Conservation (phyloP, 176 grass and related monocot species). For the Alloteropsis semialata region DNA sequence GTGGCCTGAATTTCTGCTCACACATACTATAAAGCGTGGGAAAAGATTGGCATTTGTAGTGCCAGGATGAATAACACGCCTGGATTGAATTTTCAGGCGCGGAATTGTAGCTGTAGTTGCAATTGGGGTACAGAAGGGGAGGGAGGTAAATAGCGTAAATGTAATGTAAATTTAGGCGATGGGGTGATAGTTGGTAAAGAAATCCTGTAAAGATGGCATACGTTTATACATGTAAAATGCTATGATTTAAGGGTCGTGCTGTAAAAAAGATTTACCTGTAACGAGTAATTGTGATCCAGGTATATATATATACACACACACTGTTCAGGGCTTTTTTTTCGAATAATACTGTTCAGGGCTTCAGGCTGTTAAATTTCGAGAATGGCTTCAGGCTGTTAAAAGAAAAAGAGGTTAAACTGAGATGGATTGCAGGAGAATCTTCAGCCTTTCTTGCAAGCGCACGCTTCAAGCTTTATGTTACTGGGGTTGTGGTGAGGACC, state of each 20-base stretch:
- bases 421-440: slow-evolving; percentile 1
- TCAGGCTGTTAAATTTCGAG: slow-evolving; percentile 17
- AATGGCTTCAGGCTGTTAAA: no score
- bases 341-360: no score
- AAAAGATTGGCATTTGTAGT: slow-evolving; percentile 48
- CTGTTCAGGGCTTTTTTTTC: no score
- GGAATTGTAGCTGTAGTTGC: slow-evolving; percentile 61
- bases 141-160: slow-evolving; percentile 53
- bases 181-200: slow-evolving; percentile 55
- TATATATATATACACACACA: not conserved
- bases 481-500: slow-evolving; percentile 3
- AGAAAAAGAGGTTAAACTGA: not conserved
- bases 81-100: slow-evolving; percentile 33
- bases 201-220: slow-evolving; percentile 83
- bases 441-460: slow-evolving; percentile 9
- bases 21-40: not conserved
- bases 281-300: slow-evolving; percentile 16
- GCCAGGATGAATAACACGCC: slow-evolving; percentile 47
- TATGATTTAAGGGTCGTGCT: slow-evolving; percentile 38
- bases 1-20: slow-evolving; percentile 56
- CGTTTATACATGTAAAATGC: slow-evolving; percentile 64
- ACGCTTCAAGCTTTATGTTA: slow-evolving; percentile 5
- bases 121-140: slow-evolving; percentile 67
- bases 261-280: slow-evolving; percentile 45
- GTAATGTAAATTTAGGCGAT: slow-evolving; percentile 55